Percentiles rank a stretch among this genome's conserved stretches.
Evolutionary conservation across 2,329 filamentous ascomycete species (phyloP).

Genomic region (Xylaria sp.): DNA sequence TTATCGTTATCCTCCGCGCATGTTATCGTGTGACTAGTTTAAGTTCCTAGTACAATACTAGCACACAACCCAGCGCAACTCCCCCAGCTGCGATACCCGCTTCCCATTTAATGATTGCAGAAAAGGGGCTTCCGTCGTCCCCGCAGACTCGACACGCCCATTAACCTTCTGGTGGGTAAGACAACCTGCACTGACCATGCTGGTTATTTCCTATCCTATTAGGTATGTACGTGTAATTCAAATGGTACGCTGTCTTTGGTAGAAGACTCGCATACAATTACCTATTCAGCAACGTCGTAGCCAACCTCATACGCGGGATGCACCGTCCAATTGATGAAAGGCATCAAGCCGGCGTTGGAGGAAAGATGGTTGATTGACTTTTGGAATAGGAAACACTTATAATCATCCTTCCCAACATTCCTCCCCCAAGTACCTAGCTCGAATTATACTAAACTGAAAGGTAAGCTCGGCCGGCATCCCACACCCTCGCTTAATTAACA

Average conservation of each 20-base stretch:
- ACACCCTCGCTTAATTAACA: constrained; percentile 15
- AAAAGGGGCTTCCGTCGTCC: constrained; percentile 21
- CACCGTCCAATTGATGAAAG: too few species aligned
- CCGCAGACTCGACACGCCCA: constrained; percentile 8
- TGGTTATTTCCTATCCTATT: background rate
- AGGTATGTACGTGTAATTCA: too few species aligned
- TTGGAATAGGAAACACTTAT: too few species aligned
- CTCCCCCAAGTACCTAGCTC: background rate
- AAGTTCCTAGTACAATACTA: too few species aligned
- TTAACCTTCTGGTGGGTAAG: background rate
- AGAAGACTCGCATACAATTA: background rate
- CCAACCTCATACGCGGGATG: background rate
- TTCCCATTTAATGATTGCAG: background rate
- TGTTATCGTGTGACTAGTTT: too few species aligned
- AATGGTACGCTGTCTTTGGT: too few species aligned
- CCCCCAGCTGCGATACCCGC: background rate
- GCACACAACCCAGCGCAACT: background rate
- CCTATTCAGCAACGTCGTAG: background rate
- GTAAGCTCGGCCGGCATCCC: constrained; percentile 1
- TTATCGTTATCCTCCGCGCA: background rate
- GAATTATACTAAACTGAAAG: background rate
- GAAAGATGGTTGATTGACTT: too few species aligned
- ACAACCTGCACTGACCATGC: background rate
- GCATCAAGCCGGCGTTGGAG: too few species aligned
- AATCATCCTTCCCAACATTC: background rate